These are phyloP conservation scores for Salvia hispanica DNA, from an alignment of 257 asterid genomes.

Conservation along the genomic window DNA sequence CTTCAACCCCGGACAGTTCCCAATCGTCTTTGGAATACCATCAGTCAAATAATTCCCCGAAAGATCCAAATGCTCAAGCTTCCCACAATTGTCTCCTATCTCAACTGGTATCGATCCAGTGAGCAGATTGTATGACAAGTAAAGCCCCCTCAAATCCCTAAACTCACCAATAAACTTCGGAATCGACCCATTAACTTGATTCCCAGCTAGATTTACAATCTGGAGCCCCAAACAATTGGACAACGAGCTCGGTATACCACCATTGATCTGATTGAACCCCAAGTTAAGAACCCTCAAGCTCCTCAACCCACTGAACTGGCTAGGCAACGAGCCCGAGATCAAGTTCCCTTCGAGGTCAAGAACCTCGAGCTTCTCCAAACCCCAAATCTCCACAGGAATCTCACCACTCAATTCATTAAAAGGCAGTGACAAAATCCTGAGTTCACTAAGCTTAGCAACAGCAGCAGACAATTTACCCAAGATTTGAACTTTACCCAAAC, in stretches of 20 bases:
- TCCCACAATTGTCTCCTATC: conserved; percentile 72
- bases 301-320: conserved; percentile 60
- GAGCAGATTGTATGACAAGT: conserved; percentile 82
- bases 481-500: conserved; percentile 50
- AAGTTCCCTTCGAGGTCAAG: conserved; percentile 92
- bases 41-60: conserved; percentile 72
- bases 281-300: conserved; percentile 71
- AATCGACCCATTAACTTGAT: conserved; percentile 66
- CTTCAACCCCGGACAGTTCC: conserved; percentile 64
- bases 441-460: conserved; percentile 64
- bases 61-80: conserved; percentile 80
- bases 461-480: conserved; percentile 59
- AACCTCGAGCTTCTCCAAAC: conserved; percentile 84
- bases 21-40: conserved; percentile 62
- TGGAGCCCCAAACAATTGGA: conserved; percentile 55
- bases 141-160: conserved; percentile 70
- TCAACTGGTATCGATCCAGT: conserved; percentile 62
- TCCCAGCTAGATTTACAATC: conserved; percentile 78
- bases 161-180: conserved; percentile 64
- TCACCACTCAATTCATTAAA: conserved; percentile 77
- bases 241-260: conserved; percentile 67
- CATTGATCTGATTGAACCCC: conserved; percentile 70
- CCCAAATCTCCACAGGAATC: conserved; percentile 74
- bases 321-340: conserved; percentile 63
- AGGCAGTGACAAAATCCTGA: conserved; percentile 72